Percentiles rank a stretch among this genome's conserved stretches.
These are phyloP conservation scores for Hypholoma sublateritium DNA, from an alignment of 768 basidiomycete genomes.

Conservation along the genomic window DNA sequence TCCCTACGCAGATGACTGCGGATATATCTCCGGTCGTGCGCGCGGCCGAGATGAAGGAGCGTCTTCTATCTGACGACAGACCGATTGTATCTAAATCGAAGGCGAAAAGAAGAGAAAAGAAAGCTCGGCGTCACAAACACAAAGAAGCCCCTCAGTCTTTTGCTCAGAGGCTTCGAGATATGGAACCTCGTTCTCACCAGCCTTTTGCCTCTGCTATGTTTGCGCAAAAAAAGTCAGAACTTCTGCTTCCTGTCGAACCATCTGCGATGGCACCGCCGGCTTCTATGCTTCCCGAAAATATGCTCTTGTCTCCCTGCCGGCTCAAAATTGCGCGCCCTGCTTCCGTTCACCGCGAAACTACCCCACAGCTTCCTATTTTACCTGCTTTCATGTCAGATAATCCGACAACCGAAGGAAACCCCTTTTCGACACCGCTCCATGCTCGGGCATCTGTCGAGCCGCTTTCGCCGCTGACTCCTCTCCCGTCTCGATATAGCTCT, in stretches of 20 bases:
- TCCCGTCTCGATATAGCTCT: conserved; percentile 24
- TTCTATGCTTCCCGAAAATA: not conserved
- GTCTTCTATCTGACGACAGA: not conserved
- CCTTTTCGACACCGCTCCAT: not conserved
- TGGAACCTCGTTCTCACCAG: conserved; percentile 3
- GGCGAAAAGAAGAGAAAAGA: conserved; percentile 11
- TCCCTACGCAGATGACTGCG: conserved; percentile 14
- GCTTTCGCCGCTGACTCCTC: conserved; percentile 29
- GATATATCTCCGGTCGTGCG: conserved; percentile 32
- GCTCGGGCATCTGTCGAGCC: conserved; percentile 6
- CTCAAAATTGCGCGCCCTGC: not conserved
- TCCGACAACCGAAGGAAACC: not conserved
- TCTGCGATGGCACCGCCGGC: not conserved
- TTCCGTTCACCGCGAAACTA: not conserved
- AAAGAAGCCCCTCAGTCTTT: conserved; percentile 12
- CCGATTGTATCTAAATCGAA: not conserved
- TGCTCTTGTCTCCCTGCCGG: conserved; percentile 4
- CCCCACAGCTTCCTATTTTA: not conserved
- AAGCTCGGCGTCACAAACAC: conserved; percentile 4
- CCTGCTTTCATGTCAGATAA: not conserved
- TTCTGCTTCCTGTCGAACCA: not conserved
- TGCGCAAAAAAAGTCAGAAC: not conserved
- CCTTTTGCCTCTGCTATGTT: not conserved
- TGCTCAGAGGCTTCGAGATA: conserved; percentile 17
- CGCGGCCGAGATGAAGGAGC: conserved; percentile 11